Evolutionary conservation across 805 yeast species (phyloP).

Genomic region (Candida nanaspora): DNA sequence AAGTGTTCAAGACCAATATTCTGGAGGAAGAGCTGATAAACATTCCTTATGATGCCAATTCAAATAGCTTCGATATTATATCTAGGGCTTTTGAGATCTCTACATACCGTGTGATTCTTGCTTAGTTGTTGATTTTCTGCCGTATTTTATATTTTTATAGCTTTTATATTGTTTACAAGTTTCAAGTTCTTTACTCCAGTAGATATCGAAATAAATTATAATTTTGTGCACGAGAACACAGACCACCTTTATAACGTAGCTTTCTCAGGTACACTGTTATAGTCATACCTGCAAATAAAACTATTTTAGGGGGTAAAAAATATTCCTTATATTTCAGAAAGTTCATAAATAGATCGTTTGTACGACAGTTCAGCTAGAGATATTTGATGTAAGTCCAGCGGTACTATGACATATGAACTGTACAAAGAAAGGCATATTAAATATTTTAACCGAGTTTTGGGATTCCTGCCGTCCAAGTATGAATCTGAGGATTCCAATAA

Average conservation of each 20-base stretch:
- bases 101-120: slow-evolving; percentile 43
- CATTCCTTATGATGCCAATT: slow-evolving; percentile 24
- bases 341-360: too few relatives aligned
- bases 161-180: too few relatives aligned
- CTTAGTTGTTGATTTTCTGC: not conserved
- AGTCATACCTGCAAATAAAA: too few relatives aligned
- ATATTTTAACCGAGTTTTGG: slow-evolving; percentile 24
- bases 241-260: too few relatives aligned
- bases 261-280: too few relatives aligned
- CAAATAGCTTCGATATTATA: slow-evolving; percentile 27
- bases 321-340: too few relatives aligned
- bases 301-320: too few relatives aligned
- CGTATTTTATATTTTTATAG: too few relatives aligned
- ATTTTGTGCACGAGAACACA: too few relatives aligned
- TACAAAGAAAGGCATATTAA: slow-evolving; percentile 18
- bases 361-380: too few relatives aligned
- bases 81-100: slow-evolving; percentile 79
- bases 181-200: too few relatives aligned
- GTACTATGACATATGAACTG: not conserved
- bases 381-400: not conserved
- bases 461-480: slow-evolving; percentile 35
- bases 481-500: slow-evolving; percentile 65
- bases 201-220: too few relatives aligned
- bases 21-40: slow-evolving; percentile 47
- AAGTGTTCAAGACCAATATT: slow-evolving; percentile 49